Percentiles rank a stretch among this genome's conserved stretches.
Conservation (phyloP, 352 stramenopile species). For the Phytophthora hibernalis region DNA sequence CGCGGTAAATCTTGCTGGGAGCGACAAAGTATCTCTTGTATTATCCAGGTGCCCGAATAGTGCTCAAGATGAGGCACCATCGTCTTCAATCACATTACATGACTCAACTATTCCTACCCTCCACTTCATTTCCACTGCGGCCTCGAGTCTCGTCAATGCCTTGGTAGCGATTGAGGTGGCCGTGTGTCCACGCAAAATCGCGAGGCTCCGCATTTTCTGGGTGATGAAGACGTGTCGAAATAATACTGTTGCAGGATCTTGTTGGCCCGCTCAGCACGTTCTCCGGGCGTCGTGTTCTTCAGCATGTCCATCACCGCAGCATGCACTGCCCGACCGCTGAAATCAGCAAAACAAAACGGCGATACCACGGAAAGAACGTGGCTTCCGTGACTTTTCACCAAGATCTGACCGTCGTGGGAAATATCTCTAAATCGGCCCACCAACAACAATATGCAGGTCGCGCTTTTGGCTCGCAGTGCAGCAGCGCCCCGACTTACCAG, state of each 20-base stretch:
- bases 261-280: constrained; percentile 37
- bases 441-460: too few species aligned
- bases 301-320: constrained; percentile 44
- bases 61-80: background rate
- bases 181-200: constrained; percentile 32
- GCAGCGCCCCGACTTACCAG: too few species aligned
- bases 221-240: constrained; percentile 69
- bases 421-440: too few species aligned
- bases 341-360: constrained; percentile 46
- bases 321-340: constrained; percentile 41
- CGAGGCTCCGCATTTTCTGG: constrained; percentile 52
- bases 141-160: constrained; percentile 18
- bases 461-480: too few species aligned
- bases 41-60: background rate
- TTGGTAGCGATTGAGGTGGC: constrained; percentile 9
- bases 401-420: constrained; percentile 37
- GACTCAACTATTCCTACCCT: background rate
- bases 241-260: constrained; percentile 60
- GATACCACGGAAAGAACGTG: constrained; percentile 40
- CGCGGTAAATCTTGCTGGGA: too few species aligned
- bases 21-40: background rate
- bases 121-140: constrained; percentile 9
- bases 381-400: constrained; percentile 33
- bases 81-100: background rate
- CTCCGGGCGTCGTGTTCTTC: constrained; percentile 25